Evolutionary conservation across 2,329 filamentous ascomycete species (phyloP), one percentile per base, ranked within the genome.

Genomic region (Rachicladosporium sp.): DNA sequence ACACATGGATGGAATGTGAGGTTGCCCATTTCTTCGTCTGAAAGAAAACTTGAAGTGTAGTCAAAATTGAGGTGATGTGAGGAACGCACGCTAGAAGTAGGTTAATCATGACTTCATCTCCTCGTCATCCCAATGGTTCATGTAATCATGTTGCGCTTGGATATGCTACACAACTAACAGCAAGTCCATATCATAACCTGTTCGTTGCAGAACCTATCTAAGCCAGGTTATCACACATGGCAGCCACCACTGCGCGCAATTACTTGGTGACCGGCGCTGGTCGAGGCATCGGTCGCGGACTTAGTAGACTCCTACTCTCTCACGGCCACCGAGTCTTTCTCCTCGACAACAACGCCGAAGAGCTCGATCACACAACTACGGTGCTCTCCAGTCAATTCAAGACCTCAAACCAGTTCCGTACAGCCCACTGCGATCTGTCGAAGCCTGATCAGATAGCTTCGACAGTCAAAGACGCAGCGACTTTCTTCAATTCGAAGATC

Each of bases 251-350:
- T 15, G 11, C 36, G 9, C 36, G 32, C 12, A 59, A 56, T 42
- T 61, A 55, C 46, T 50, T 63, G 31, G 56, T 63, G 31, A 62
- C 60, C 21, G 60, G 60, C 30, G 58, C 56, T 33, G 58, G 45
- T 4, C 54, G 59, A 11, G 60, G 60, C 33, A 62, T 63, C n/a
- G 60, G 60, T 27, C 53, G 60, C n/a, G 59, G 59, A 21, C 51
- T 63, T 9, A 52, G 47, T 29, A 53, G 55, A 4, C 54, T 59
- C 1, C 58, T 67, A 4, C 55, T 67, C 12, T 31, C 48, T 12
- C 50, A 51, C 21, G 61, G 61, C 40, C 60, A 66, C 42, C 56
- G 61, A 10, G 63, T 66, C 31, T 59, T 62, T 40, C 54, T 66
- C 2, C 38, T 66, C 4, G 63, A 66, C 49, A 53, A 51, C 43